phyloP scores from a whole-genome alignment of 192 early-diverging fungal species.

The Chytriomyces sp. region DNA sequence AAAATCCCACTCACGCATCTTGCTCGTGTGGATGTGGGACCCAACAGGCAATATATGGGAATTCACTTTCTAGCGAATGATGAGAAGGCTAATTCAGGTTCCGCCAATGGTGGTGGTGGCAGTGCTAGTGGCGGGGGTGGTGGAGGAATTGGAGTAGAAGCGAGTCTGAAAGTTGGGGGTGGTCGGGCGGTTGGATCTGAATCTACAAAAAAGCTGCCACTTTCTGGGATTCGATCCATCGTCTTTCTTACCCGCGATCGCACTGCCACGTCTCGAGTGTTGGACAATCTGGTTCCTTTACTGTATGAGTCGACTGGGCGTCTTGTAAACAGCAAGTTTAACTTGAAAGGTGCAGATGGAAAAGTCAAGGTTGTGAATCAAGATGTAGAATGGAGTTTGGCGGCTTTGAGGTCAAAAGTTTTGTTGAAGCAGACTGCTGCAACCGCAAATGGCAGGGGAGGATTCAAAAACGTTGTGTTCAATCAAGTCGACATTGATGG shows the following conservation, averaged over 20 bases:
- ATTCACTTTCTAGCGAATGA: slow-evolving; percentile 43
- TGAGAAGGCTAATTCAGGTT: background rate
- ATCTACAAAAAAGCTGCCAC: slow-evolving; percentile 1
- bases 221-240: slow-evolving; percentile 35
- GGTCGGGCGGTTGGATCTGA: background rate
- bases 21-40: slow-evolving; percentile 58
- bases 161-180: slow-evolving; percentile 38
- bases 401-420: slow-evolving; percentile 36
- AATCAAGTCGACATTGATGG: slow-evolving; percentile 26
- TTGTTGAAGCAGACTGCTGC: slow-evolving; percentile 24
- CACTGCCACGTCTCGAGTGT: slow-evolving; percentile 33
- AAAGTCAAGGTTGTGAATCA: slow-evolving; percentile 45
- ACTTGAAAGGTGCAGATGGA: slow-evolving; percentile 25
- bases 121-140: background rate
- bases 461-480: slow-evolving; percentile 32
- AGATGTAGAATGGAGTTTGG: slow-evolving; percentile 48
- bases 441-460: background rate
- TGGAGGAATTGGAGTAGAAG: slow-evolving; percentile 23
- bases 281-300: slow-evolving; percentile 39
- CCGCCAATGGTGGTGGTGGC: background rate
- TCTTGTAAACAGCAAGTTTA: background rate
- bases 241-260: slow-evolving; percentile 50
- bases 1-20: slow-evolving; percentile 35
- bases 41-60: slow-evolving; percentile 52
- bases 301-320: slow-evolving; percentile 16